Evolutionary conservation across 2,329 filamentous ascomycete genomes (phyloP), one percentile per base, ranked within the genome.

Genomic region (Aspergillus sclerotialis): DNA sequence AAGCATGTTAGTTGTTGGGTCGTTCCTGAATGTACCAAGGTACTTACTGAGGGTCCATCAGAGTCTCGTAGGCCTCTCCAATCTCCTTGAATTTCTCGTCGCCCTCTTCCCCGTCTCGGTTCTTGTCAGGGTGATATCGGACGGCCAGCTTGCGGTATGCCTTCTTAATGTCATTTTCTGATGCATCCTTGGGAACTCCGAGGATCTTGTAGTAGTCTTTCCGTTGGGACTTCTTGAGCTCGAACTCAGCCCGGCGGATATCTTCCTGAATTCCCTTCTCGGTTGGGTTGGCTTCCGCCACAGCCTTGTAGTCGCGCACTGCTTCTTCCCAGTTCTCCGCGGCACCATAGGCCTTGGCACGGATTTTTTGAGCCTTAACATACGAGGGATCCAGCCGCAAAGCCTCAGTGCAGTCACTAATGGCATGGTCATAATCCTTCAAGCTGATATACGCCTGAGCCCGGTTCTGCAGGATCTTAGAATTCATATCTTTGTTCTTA

Each of bases 191-290:
- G 38, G 83, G 71, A 7, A 98, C 69, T 5, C 82, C 84, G 34
- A 98, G 78, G 47, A 96, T 94, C 76, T 95, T 95, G 72, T 98
- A 98, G 68, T 94, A 96, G 57, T 98, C 92, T 66, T 98, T 98
- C 42, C 92, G 76, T 66, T 90, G 84, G 61, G 84, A 84, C 80
- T 96, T 96, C 80, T 98, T 98, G 44, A 96, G 70, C 67, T 98
- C 92, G 16, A 95, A 70, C 67, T 98, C 90, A 1, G 90, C 92
- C 52, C 82, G 84, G 37, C 85, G 82, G 28, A 96, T 78, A 53
- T 98, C 92, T 62, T 84, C 89, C 33, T 75, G 72, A 40, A 96
- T 82, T 10, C 75, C 78, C 27, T 80, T 77, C 60, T 98, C 92
- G 43, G 80, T 74, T 2, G 89, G 89, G 48, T 92, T 86, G 39